Percentiles rank a stretch among this genome's conserved stretches.
These are phyloP conservation scores for Sclerotinia trifoliorum DNA, from an alignment of 2,329 filamentous ascomycete species.

Conservation along the genomic window DNA sequence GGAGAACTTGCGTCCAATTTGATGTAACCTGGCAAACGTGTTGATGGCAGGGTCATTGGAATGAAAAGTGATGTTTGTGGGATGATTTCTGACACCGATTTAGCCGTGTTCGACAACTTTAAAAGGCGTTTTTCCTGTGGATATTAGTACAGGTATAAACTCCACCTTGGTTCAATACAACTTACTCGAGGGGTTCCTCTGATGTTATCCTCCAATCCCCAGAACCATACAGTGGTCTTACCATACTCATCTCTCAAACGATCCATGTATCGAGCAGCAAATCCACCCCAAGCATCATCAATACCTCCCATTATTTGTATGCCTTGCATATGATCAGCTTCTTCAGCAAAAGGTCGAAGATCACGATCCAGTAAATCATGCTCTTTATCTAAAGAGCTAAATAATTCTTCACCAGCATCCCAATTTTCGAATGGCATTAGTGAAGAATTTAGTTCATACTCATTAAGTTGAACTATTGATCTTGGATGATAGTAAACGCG, in stretches of 20 bases:
- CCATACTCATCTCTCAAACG: conserved; percentile 85
- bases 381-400: conserved; percentile 69
- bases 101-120: conserved; percentile 71
- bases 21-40: conserved; percentile 55
- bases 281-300: conserved; percentile 81
- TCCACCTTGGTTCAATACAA: conserved; percentile 23
- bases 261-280: conserved; percentile 71
- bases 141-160: conserved; percentile 24
- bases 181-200: conserved; percentile 54
- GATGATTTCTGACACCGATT: conserved; percentile 66
- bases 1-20: conserved; percentile 60
- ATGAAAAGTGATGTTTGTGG: conserved; percentile 74
- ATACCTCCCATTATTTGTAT: conserved; percentile 72
- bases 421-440: conserved; percentile 82
- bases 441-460: conserved; percentile 79
- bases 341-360: conserved; percentile 81
- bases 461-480: conserved; percentile 81
- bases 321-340: conserved; percentile 89
- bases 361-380: conserved; percentile 90
- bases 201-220: conserved; percentile 69
- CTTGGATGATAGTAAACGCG: conserved; percentile 88
- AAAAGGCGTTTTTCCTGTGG: conserved; percentile 59
- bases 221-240: conserved; percentile 83
- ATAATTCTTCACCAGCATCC: conserved; percentile 72
- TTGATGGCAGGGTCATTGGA: conserved; percentile 66